A percentile compares a stretch with the other conserved stretches of the same genome.
These are phyloP conservation scores for Picea glauca DNA, from an alignment of 75 land plant genomes.

Conservation along the genomic window DNA sequence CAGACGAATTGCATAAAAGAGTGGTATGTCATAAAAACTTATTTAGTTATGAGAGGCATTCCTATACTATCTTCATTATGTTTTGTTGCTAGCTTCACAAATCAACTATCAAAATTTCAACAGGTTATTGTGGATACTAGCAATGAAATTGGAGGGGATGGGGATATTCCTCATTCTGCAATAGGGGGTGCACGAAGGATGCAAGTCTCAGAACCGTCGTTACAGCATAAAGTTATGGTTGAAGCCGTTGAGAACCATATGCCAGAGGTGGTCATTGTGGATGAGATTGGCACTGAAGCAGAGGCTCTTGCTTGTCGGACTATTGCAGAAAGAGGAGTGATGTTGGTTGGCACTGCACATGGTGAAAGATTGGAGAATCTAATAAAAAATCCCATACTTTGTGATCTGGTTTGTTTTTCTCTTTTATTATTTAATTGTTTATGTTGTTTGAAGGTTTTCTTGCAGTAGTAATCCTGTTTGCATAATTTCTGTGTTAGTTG, in stretches of 20 bases:
- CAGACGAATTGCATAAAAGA: slow-evolving; percentile 63
- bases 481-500: not conserved
- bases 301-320: slow-evolving; percentile 67
- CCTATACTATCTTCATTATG: not conserved
- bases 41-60: not conserved
- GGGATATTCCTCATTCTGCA: slow-evolving; percentile 68
- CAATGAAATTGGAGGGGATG: slow-evolving; percentile 83
- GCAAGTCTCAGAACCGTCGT: slow-evolving; percentile 74
- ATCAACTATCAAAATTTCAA: slow-evolving; percentile 1
- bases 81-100: not conserved
- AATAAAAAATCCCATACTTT: slow-evolving; percentile 64
- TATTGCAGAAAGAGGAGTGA: slow-evolving; percentile 81
- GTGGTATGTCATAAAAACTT: slow-evolving; percentile 35
- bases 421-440: not conserved
- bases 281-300: slow-evolving; percentile 78
- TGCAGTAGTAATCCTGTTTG: not conserved
- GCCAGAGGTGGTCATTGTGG: slow-evolving; percentile 80
- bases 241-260: slow-evolving; percentile 85
- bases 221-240: slow-evolving; percentile 78
- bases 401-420: slow-evolving; percentile 46
- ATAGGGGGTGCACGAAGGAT: slow-evolving; percentile 75
- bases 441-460: not conserved
- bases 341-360: slow-evolving; percentile 80
- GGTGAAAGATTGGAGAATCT: slow-evolving; percentile 66
- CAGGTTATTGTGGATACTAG: slow-evolving; percentile 83